These are phyloP conservation scores for Fusarium anguioides DNA, from an alignment of 2,329 filamentous ascomycete genomes.

Conservation along the genomic window DNA sequence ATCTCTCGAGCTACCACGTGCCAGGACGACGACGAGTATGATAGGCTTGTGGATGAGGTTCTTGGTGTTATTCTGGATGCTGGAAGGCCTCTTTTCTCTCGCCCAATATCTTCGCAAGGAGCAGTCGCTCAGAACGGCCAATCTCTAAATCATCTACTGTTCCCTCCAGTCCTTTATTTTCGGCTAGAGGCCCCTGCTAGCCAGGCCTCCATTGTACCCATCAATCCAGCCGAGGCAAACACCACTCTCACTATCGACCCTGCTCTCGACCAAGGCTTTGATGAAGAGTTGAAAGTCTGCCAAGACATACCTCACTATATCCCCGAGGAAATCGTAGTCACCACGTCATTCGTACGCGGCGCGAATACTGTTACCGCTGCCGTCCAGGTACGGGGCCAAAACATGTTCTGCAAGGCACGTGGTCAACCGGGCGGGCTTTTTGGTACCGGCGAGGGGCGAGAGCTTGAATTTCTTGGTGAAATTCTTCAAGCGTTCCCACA, in stretches of 20 bases:
- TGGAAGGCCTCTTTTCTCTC: neutral
- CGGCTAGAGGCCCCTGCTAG: accelerated
- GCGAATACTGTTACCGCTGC: neutral
- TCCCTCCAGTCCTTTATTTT: neutral
- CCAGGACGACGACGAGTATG: neutral
- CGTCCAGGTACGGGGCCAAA: accelerated
- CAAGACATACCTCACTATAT: neutral
- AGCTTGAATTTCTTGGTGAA: neutral
- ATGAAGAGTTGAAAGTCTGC: neutral
- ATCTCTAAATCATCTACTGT: neutral
- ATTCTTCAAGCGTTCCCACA: neutral
- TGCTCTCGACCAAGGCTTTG: accelerated
- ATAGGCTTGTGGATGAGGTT: neutral
- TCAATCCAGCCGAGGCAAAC: neutral
- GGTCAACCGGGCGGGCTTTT: neutral
- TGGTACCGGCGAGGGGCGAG: accelerated
- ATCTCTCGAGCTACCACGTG: neutral
- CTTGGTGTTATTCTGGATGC: neutral
- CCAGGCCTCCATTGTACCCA: neutral
- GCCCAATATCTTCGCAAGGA: accelerated
- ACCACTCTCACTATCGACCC: accelerated
- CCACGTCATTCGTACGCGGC: accelerated
- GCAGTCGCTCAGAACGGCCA: accelerated
- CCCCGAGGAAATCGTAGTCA: accelerated
- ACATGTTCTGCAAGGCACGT: neutral